These are phyloP conservation scores for Allantophomopsis lycopodina DNA, from an alignment of 2,329 filamentous ascomycete genomes.

Conservation along the genomic window DNA sequence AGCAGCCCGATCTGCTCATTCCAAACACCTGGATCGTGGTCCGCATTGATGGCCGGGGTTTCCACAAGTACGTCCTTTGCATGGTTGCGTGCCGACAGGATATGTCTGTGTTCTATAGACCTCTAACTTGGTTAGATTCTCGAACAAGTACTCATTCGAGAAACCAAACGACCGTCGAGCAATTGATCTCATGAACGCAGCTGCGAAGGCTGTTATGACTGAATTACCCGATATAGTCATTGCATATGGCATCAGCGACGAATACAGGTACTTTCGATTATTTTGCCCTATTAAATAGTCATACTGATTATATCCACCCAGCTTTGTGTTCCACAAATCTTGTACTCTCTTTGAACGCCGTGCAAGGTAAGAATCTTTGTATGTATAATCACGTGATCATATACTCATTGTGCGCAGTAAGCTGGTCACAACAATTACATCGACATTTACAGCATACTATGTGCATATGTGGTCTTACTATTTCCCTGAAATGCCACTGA, in stretches of 20 bases:
- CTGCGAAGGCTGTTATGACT: conserved; percentile 71
- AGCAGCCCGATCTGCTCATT: conserved; percentile 66
- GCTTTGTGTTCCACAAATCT: conserved; percentile 79
- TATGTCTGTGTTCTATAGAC: no score
- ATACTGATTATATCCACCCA: conserved; percentile 18
- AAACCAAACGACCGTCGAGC: conserved; percentile 89
- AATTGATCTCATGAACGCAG: conserved; percentile 86
- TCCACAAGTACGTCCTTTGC: conserved; percentile 60
- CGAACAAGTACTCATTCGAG: conserved; percentile 67
- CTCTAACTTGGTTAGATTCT: conserved; percentile 42
- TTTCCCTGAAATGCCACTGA: conserved; percentile 60
- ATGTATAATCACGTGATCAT: neutral
- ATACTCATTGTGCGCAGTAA: conserved; percentile 42
- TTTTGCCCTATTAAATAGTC: neutral
- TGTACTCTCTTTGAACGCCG: conserved; percentile 77
- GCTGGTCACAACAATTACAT: conserved; percentile 79
- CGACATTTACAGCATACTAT: conserved; percentile 88
- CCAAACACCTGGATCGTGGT: conserved; percentile 95
- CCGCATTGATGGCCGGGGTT: conserved; percentile 84
- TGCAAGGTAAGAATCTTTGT: conserved; percentile 39
- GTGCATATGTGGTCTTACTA: conserved; percentile 64
- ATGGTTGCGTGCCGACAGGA: no score
- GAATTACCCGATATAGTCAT: conserved; percentile 77
- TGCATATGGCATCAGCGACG: conserved; percentile 89
- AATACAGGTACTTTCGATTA: conserved; percentile 51